A percentile compares a stretch with the other conserved stretches of the same genome.
phyloP scores from a whole-genome alignment of 345 rosid genomes.

The Arabis alpina region DNA sequence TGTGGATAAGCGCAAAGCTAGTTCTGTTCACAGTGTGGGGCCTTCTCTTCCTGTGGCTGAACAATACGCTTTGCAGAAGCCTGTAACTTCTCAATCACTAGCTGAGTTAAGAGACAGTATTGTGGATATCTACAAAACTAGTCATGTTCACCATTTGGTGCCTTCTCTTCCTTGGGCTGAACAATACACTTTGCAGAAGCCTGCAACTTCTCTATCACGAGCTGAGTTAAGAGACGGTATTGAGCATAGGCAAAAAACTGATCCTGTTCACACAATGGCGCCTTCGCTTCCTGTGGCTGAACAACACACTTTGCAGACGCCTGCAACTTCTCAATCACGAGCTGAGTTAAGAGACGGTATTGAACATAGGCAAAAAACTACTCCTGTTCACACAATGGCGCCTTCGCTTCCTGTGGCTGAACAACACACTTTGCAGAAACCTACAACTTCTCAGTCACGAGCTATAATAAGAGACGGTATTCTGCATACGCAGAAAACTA shows the following conservation, averaged over 20 bases:
- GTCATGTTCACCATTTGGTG: constrained; percentile 41
- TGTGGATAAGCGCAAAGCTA: constrained; percentile 21
- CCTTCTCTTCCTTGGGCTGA: constrained; percentile 48
- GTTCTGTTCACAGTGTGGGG: constrained; percentile 11
- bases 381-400: constrained; percentile 41
- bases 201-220: constrained; percentile 43
- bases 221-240: constrained; percentile 30
- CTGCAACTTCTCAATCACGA: constrained; percentile 43
- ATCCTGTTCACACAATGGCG: constrained; percentile 41
- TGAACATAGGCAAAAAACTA: background rate
- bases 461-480: constrained; percentile 29
- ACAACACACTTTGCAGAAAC: constrained; percentile 20
- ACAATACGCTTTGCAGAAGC: constrained; percentile 17
- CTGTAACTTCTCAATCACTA: constrained; percentile 42
- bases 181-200: constrained; percentile 21
- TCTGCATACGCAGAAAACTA: constrained; percentile 10
- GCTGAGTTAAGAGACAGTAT: constrained; percentile 35
- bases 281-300: constrained; percentile 48
- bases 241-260: background rate
- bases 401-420: constrained; percentile 48
- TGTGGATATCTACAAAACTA: constrained; percentile 25
- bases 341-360: constrained; percentile 30
- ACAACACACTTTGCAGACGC: constrained; percentile 19
- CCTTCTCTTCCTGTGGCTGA: constrained; percentile 47
- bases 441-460: constrained; percentile 43